These are phyloP conservation scores for Podospora pseudopauciseta DNA, from an alignment of 495 filamentous ascomycete species.

Conservation along the genomic window DNA sequence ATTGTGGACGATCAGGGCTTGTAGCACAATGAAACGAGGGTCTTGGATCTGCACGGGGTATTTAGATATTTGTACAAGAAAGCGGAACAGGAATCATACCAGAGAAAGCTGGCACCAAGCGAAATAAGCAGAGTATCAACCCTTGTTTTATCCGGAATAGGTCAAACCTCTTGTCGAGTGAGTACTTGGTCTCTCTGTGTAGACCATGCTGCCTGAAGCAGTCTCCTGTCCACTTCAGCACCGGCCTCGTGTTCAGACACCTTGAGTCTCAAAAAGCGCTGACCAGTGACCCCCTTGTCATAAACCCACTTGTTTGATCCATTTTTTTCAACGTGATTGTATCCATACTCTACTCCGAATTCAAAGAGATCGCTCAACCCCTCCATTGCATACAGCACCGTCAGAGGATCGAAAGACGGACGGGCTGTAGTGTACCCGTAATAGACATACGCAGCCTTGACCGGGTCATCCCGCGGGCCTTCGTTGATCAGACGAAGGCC, in stretches of 20 bases:
- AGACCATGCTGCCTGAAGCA: conserved; percentile 19
- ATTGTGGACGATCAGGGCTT: background rate
- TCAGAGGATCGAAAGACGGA: conserved; percentile 46
- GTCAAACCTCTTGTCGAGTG: background rate
- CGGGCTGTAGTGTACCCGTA: conserved; percentile 34
- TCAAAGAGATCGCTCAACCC: conserved; percentile 36
- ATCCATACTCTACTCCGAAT: conserved; percentile 31
- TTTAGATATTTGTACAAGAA: background rate
- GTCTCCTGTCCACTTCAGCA: conserved; percentile 23
- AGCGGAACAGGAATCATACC: background rate
- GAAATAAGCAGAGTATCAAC: background rate
- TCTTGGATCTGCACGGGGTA: background rate
- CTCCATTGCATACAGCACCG: conserved; percentile 41
- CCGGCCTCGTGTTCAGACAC: conserved; percentile 19
- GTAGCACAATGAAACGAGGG: background rate
- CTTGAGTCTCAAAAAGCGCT: conserved; percentile 34
- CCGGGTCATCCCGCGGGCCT: conserved; percentile 35
- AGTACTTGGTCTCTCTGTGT: background rate
- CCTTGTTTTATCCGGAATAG: background rate
- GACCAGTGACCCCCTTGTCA: conserved; percentile 28
- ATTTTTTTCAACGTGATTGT: conserved; percentile 29
- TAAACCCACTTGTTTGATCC: conserved; percentile 39
- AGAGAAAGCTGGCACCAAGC: background rate
- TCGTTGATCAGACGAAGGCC: conserved; percentile 34
- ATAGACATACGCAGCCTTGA: conserved; percentile 40